phyloP scores from a whole-genome alignment of 2,329 filamentous ascomycete genomes.

The Epichloe coenophiala region DNA sequence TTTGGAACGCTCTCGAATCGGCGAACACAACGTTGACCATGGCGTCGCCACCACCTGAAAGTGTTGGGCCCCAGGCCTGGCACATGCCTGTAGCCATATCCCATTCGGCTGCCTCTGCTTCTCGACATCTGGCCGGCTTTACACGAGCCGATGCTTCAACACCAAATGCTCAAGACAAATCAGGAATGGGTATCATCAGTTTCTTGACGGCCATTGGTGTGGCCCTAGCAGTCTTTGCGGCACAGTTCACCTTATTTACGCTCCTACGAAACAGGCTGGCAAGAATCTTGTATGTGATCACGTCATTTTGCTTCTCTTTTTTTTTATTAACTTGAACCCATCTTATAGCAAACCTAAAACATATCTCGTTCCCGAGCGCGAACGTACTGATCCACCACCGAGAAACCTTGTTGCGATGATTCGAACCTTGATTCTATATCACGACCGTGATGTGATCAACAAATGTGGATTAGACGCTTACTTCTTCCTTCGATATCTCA shows the following conservation, averaged over 20 bases:
- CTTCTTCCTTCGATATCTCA: slow-evolving; percentile 84
- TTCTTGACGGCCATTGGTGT: slow-evolving; percentile 53
- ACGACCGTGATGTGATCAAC: slow-evolving; percentile 73
- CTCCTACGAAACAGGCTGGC: slow-evolving; percentile 65
- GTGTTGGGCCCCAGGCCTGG: neutral
- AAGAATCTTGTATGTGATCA: slow-evolving; percentile 58
- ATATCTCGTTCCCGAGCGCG: slow-evolving; percentile 72
- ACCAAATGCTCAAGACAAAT: slow-evolving; percentile 25
- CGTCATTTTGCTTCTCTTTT: neutral
- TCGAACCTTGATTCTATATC: slow-evolving; percentile 49
- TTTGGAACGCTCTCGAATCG: neutral
- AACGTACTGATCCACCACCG: slow-evolving; percentile 66
- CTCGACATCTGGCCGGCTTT: neutral
- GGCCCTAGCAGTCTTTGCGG: slow-evolving; percentile 47
- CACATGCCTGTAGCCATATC: neutral
- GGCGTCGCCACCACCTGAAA: neutral
- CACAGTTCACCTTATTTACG: slow-evolving; percentile 58
- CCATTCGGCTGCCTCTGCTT: neutral
- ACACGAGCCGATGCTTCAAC: slow-evolving; percentile 1
- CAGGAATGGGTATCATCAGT: slow-evolving; percentile 25
- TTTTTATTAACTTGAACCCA: neutral
- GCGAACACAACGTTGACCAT: neutral
- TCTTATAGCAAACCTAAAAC: slow-evolving; percentile 59
- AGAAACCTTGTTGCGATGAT: slow-evolving; percentile 37
- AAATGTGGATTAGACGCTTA: slow-evolving; percentile 95